These are phyloP conservation scores for Thermomyces lanuginosus DNA, from an alignment of 2,329 filamentous ascomycete genomes.

Conservation along the genomic window DNA sequence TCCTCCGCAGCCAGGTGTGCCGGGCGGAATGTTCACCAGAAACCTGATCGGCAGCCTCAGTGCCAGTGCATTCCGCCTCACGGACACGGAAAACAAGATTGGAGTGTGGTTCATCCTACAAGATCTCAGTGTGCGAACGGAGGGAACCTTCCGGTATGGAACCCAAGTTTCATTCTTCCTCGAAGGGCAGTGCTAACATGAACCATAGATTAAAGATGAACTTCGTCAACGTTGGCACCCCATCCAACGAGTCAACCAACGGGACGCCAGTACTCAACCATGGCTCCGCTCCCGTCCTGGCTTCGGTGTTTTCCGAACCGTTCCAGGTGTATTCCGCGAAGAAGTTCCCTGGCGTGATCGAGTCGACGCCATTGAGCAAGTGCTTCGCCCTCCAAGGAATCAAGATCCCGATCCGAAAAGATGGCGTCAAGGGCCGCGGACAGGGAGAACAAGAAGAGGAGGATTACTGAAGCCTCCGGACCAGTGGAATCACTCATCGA, in stretches of 20 bases:
- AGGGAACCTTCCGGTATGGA: slow-evolving; percentile 70
- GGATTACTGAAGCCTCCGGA: no score
- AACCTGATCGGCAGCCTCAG: slow-evolving; percentile 88
- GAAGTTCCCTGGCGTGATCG: slow-evolving; percentile 94
- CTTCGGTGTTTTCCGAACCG: slow-evolving; percentile 67
- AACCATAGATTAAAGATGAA: slow-evolving; percentile 45
- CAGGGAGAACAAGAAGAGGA: slow-evolving; percentile 5
- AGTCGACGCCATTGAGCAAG: slow-evolving; percentile 80
- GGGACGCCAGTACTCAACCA: slow-evolving; percentile 45
- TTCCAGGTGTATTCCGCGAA: slow-evolving; percentile 95
- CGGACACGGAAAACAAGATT: slow-evolving; percentile 60
- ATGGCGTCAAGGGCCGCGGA: slow-evolving; percentile 38
- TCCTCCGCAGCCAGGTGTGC: slow-evolving; percentile 25
- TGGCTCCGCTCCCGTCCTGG: slow-evolving; percentile 61
- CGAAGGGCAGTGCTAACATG: neutral
- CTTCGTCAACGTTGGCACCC: slow-evolving; percentile 68
- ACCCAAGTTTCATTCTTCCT: slow-evolving; percentile 1
- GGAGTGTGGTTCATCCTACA: slow-evolving; percentile 96
- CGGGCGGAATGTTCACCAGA: slow-evolving; percentile 76
- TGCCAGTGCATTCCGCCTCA: slow-evolving; percentile 72
- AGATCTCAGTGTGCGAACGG: slow-evolving; percentile 84
- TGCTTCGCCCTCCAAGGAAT: slow-evolving; percentile 86
- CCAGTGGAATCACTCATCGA: no score
- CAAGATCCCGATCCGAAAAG: slow-evolving; percentile 91
- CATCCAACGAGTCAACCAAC: slow-evolving; percentile 21